Evolutionary conservation across 306 rosid species (phyloP), one percentile per base, ranked within the genome.

Genomic region (Alnus rubra): DNA sequence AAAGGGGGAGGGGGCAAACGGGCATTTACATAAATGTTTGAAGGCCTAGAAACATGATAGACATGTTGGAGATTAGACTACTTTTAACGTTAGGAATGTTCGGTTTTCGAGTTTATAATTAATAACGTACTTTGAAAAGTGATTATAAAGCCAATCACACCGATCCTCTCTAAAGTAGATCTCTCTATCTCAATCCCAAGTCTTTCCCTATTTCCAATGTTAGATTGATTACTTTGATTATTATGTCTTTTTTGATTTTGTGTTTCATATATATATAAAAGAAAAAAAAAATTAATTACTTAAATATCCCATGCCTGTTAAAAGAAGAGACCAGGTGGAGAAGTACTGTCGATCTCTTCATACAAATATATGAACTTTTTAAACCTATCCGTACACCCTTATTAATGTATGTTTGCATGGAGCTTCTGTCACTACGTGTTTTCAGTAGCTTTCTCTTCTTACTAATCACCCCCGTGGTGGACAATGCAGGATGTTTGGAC

Each of bases 1-100:
- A 44, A 72, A 30, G 54, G 3, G 14, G 52, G 51, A 4, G 51
- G 50, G 12, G 39, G 19, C 28, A 58, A 15, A 56, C 31, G 3
- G 23, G 59, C 65, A 52, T 62, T 76, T 69, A 69, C 58, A 65
- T 73, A 72, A 78, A 69, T 48, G 8, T n/a, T 47, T 55, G 84
- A 75, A 81, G 74, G 82, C 75, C 53, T 37, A 81, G 81, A 86
- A 80, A 81, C 84, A 84, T 58, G 87, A 82, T 84, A 81, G 83
- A 76, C 82, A 85, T 78, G 86, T 59, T 72, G 84, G 76, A 33
- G 79, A 82, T 76, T 84, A 86, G 89, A 85, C 91, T 86, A 86
- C 91, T 79, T 91, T 91, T 86, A 91, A 91, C 90, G 91, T 87
- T 84, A 83, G 83, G 92, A 90, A 92, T 92, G 91, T 89, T 87